phyloP scores from a whole-genome alignment of 306 rosid genomes.

The Fagus sylvatica region DNA sequence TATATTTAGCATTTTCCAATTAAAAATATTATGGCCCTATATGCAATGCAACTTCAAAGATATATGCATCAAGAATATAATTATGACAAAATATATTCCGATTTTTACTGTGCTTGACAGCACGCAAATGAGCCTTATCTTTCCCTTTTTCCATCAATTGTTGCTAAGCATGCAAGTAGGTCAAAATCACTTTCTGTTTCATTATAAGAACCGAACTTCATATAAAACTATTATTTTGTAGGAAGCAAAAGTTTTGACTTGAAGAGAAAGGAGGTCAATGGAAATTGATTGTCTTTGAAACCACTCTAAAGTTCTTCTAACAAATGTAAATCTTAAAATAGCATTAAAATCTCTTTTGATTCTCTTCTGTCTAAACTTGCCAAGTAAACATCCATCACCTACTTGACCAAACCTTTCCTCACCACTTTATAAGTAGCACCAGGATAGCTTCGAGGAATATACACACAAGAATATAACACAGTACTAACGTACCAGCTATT shows the following conservation, averaged over 20 bases:
- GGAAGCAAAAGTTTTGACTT: constrained; percentile 42
- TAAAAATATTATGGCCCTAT: no score
- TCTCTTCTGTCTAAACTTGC: constrained; percentile 29
- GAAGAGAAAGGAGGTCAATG: constrained; percentile 44
- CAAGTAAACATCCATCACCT: constrained; percentile 16
- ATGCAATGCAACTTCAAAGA: no score
- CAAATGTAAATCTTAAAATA: constrained; percentile 26
- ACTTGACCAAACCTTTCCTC: constrained; percentile 24
- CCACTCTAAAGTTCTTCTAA: constrained; percentile 64
- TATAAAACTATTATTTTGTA: not conserved
- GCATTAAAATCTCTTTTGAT: not conserved
- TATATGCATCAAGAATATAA: no score
- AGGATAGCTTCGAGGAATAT: constrained; percentile 1
- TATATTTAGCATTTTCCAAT: no score
- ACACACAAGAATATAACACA: not conserved
- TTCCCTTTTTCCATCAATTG: not conserved
- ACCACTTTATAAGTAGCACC: constrained; percentile 16
- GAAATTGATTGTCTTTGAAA: constrained; percentile 59
- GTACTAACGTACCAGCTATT: no score
- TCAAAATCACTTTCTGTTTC: constrained; percentile 14
- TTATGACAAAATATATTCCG: no score
- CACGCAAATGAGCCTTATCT: no score
- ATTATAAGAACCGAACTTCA: not conserved
- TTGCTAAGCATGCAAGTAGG: not conserved
- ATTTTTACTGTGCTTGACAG: not conserved